Percentiles rank a stretch among this genome's conserved stretches.
These are phyloP conservation scores for Phialophora expanda DNA, from an alignment of 2,329 filamentous ascomycete species.

Conservation along the genomic window DNA sequence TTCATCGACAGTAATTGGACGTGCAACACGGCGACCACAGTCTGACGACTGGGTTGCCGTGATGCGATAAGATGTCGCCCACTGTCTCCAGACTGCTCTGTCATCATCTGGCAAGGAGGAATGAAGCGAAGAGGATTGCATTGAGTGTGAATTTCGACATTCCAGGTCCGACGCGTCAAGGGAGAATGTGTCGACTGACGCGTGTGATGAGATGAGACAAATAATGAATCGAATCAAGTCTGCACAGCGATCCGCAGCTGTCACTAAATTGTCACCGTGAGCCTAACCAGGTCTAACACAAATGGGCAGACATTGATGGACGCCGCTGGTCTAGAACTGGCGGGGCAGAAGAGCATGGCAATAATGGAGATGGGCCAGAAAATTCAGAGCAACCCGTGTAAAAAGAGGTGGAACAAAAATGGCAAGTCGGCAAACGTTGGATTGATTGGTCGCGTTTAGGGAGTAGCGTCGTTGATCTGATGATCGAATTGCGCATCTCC, in stretches of 20 bases:
- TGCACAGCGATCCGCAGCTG: neutral
- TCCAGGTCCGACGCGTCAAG: conserved; percentile 1
- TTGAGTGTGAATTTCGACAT: neutral
- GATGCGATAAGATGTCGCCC: conserved; percentile 5
- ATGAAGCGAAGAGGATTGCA: neutral
- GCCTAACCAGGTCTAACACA: neutral
- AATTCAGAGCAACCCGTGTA: neutral
- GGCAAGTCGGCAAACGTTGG: neutral
- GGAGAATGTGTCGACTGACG: neutral
- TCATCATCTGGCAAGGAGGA: conserved; percentile 44
- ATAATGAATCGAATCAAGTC: neutral
- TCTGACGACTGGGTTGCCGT: conserved; percentile 27
- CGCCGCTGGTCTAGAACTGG: neutral
- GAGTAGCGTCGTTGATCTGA: conserved; percentile 12
- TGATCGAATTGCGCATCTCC: conserved; percentile 15
- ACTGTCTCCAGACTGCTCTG: conserved; percentile 41
- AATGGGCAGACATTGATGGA: neutral
- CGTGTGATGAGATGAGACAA: neutral
- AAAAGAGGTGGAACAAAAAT: conserved; percentile 4
- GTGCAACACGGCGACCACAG: conserved; percentile 27
- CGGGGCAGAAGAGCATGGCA: neutral
- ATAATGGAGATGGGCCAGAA: neutral
- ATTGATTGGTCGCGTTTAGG: conserved; percentile 9
- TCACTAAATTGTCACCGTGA: neutral
- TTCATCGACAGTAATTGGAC: conserved; percentile 46